These are phyloP conservation scores for Myxozyma lipomycoides DNA, from an alignment of 805 yeast species.

Conservation along the genomic window DNA sequence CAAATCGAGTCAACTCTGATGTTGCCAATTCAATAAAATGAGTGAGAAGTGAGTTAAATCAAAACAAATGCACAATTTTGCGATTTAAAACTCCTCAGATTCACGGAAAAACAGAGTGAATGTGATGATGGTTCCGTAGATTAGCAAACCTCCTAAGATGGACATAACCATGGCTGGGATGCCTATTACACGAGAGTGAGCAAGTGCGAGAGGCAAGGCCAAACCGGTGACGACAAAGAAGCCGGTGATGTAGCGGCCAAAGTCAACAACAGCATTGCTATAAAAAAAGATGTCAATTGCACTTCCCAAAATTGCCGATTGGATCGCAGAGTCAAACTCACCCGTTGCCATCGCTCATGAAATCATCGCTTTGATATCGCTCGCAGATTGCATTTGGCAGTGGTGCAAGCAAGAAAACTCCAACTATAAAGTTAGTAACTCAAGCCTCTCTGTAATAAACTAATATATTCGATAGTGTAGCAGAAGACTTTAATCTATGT, in stretches of 20 bases:
- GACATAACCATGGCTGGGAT: conserved; percentile 71
- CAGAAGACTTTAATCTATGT: too few species aligned
- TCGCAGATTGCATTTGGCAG: conserved; percentile 62
- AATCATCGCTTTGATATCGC: conserved; percentile 51
- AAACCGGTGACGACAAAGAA: conserved; percentile 71
- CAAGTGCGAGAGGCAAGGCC: conserved; percentile 67
- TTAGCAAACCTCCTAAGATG: conserved; percentile 74
- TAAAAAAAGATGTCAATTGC: neutral
- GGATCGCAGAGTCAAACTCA: conserved; percentile 33
- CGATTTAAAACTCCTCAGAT: conserved; percentile 42
- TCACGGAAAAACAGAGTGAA: conserved; percentile 71
- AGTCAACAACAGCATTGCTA: conserved; percentile 54
- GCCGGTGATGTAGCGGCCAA: conserved; percentile 77
- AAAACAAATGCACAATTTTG: too few species aligned
- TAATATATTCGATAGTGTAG: too few species aligned
- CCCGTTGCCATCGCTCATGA: conserved; percentile 54
- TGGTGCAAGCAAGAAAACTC: conserved; percentile 66
- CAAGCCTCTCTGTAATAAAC: too few species aligned
- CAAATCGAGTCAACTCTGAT: too few species aligned
- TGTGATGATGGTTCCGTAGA: conserved; percentile 76
- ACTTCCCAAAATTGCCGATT: neutral
- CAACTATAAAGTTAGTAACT: too few species aligned
- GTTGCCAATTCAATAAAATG: too few species aligned
- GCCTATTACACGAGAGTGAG: conserved; percentile 71
- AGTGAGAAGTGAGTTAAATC: too few species aligned